A percentile compares a stretch with the other conserved stretches of the same genome.
phyloP scores from a whole-genome alignment of 768 basidiomycete genomes.

The Amyloporia xantha region DNA sequence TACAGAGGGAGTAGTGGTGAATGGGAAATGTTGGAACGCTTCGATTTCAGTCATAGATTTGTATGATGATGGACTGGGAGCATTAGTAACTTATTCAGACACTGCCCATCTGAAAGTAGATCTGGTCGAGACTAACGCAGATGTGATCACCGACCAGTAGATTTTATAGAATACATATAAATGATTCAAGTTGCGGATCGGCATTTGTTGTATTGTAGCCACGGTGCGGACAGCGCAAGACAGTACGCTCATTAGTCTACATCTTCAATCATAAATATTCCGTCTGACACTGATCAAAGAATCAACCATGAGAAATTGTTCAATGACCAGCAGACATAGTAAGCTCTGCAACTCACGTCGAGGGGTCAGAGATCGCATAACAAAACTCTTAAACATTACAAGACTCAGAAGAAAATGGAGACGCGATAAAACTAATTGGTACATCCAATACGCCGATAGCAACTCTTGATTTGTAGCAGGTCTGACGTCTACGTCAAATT shows the following conservation, averaged over 20 bases:
- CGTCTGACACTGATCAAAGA: neutral
- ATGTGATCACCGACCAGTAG: neutral
- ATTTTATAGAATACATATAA: neutral
- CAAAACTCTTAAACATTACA: neutral
- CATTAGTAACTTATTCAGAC: slow-evolving; percentile 48
- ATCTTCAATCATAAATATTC: neutral
- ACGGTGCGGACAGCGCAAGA: neutral
- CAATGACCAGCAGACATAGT: no score
- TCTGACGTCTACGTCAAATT: no score
- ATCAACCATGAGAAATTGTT: no score
- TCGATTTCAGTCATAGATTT: slow-evolving; percentile 58
- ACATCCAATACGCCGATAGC: no score
- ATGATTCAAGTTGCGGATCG: neutral
- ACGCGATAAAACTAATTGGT: no score
- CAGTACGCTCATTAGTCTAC: neutral
- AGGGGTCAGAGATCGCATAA: no score
- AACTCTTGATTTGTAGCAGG: no score
- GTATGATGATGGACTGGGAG: slow-evolving; percentile 29
- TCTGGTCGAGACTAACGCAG: slow-evolving; percentile 17
- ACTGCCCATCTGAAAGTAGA: slow-evolving; percentile 41
- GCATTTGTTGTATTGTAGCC: neutral
- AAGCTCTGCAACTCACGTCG: no score
- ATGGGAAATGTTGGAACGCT: slow-evolving; percentile 41
- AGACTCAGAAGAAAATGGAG: neutral
- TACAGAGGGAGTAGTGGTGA: slow-evolving; percentile 24